Conservation (phyloP, 2,329 filamentous ascomycete genomes). For the Lasiodiplodia citricola region DNA sequence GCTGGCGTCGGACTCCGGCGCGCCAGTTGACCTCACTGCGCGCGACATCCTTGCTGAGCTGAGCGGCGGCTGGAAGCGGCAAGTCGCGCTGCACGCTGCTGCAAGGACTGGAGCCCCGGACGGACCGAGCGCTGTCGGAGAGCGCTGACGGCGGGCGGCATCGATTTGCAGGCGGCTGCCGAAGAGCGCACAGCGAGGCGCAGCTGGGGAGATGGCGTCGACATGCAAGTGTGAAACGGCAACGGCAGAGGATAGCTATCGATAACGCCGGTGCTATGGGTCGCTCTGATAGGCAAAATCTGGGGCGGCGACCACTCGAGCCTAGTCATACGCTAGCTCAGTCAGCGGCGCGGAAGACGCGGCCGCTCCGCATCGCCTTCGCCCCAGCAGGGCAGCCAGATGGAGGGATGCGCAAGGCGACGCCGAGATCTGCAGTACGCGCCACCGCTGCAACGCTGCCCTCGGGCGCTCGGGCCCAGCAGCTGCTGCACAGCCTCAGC, state of each 20-base stretch:
- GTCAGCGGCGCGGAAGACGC: conserved; percentile 13
- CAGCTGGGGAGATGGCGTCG: conserved; percentile 23
- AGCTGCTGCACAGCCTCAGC: conserved; percentile 26
- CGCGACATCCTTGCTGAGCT: conserved; percentile 24
- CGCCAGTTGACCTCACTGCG: conserved; percentile 9
- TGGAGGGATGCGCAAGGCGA: conserved; percentile 18
- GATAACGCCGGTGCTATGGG: conserved; percentile 23
- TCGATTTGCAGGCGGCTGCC: conserved; percentile 9
- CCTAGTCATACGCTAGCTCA: conserved; percentile 18
- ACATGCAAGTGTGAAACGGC: conserved; percentile 26
- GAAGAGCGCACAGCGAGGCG: conserved; percentile 22
- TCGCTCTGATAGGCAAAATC: conserved; percentile 22
- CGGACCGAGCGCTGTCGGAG: conserved; percentile 23
- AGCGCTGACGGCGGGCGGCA: neutral
- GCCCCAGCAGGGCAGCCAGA: neutral
- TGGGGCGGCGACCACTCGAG: conserved; percentile 21
- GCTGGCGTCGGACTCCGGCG: conserved; percentile 23
- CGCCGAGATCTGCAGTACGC: conserved; percentile 26
- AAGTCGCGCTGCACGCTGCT: conserved; percentile 20
- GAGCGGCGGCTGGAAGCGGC: conserved; percentile 20
- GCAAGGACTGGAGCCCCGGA: conserved; percentile 24
- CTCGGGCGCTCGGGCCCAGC: neutral
- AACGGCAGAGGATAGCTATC: conserved; percentile 26
- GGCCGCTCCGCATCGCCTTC: neutral
- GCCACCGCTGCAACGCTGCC: conserved; percentile 23